Percentiles rank a stretch among this genome's conserved stretches.
Conservation (phyloP, 495 filamentous ascomycete genomes). For the Aeminium ludgeri region DNA sequence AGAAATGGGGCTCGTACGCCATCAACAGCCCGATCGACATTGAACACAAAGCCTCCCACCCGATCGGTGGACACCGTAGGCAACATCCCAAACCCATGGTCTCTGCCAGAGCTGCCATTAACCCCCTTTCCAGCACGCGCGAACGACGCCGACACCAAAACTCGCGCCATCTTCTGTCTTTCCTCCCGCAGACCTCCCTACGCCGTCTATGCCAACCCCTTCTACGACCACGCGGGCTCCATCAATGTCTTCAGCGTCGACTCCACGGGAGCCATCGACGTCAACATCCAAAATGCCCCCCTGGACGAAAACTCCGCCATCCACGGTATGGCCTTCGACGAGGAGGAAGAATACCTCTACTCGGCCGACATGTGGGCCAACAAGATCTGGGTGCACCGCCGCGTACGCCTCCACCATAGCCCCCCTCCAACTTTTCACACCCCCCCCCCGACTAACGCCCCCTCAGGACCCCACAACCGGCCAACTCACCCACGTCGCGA, state of each 20-base stretch:
- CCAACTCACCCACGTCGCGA: slow-evolving; percentile 47
- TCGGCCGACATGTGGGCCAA: slow-evolving; percentile 70
- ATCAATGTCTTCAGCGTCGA: slow-evolving; percentile 63
- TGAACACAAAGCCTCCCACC: slow-evolving; percentile 53
- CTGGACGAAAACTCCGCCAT: slow-evolving; percentile 59
- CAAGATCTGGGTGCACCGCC: slow-evolving; percentile 62
- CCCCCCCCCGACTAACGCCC: not conserved
- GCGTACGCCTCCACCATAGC: no score
- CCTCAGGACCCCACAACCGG: slow-evolving; percentile 34
- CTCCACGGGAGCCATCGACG: slow-evolving; percentile 39
- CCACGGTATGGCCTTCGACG: slow-evolving; percentile 80
- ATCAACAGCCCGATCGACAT: slow-evolving; percentile 66
- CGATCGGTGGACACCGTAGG: slow-evolving; percentile 47
- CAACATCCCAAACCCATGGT: not conserved
- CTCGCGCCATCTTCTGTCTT: slow-evolving; percentile 70
- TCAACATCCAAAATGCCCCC: slow-evolving; percentile 64
- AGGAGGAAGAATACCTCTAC: slow-evolving; percentile 69
- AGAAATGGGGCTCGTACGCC: slow-evolving; percentile 69
- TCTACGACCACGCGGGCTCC: slow-evolving; percentile 67
- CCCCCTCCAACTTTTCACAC: not conserved
- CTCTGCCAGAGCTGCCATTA: no score
- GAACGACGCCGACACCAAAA: slow-evolving; percentile 51
- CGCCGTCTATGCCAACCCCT: slow-evolving; percentile 70
- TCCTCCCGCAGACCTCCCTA: slow-evolving; percentile 60
- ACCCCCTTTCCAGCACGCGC: slow-evolving; percentile 37